Conservation (phyloP, 768 basidiomycete species). For the Pleurotus salmoneostramineus region DNA sequence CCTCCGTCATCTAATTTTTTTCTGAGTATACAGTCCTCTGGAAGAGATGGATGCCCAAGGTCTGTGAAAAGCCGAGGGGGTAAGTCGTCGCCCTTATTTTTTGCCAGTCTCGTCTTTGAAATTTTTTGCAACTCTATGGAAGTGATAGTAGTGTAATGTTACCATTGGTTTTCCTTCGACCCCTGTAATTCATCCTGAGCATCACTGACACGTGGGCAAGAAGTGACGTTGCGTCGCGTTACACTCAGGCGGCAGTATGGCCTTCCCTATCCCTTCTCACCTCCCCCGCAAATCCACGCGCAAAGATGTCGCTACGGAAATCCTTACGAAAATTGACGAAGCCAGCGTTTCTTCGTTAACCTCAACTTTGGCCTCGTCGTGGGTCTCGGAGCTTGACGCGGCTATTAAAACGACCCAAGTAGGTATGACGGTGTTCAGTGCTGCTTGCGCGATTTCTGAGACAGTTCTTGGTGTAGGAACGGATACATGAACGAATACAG, state of each 20-base stretch:
- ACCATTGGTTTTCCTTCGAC: background rate
- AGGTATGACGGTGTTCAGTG: constrained; percentile 7
- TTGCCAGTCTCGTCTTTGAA: too few relatives aligned
- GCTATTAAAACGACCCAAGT: constrained; percentile 75
- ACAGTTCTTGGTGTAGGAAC: constrained; percentile 36
- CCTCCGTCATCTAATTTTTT: too few relatives aligned
- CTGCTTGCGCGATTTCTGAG: constrained; percentile 11
- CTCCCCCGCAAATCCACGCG: constrained; percentile 59
- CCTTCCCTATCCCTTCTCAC: constrained; percentile 70
- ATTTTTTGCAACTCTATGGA: too few relatives aligned
- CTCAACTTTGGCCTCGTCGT: constrained; percentile 58
- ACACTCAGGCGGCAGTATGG: constrained; percentile 39
- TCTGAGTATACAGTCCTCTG: too few relatives aligned
- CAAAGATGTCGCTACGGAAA: constrained; percentile 66
- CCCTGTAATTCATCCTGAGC: background rate
- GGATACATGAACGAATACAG: constrained; percentile 72
- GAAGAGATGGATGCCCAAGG: too few relatives aligned
- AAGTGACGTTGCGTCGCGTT: constrained; percentile 7
- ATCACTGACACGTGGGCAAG: constrained; percentile 9
- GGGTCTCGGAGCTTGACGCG: constrained; percentile 70
- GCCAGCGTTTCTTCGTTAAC: constrained; percentile 54
- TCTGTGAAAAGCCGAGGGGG: too few relatives aligned
- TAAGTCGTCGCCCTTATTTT: too few relatives aligned
- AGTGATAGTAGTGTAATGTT: too few relatives aligned
- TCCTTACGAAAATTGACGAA: constrained; percentile 67